Evolutionary conservation across 371 early-diverging fungal species (phyloP).

Genomic region (Basidiobolus meristosporus): DNA sequence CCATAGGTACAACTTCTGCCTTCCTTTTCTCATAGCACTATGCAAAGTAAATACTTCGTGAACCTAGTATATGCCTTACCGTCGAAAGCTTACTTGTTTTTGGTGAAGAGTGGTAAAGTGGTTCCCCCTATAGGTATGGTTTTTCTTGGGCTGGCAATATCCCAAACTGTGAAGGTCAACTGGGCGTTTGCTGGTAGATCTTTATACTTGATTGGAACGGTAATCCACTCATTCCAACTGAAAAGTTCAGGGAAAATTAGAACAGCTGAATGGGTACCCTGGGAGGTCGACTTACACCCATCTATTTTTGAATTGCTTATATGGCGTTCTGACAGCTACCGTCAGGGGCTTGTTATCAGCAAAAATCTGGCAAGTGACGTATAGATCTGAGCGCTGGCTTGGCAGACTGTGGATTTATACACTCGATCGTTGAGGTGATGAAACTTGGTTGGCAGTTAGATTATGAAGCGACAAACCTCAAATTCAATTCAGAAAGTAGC

Average conservation of each 20-base stretch:
- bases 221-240: conserved; percentile 86
- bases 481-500: too few species aligned
- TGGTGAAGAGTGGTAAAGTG: conserved; percentile 55
- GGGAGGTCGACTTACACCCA: conserved; percentile 15
- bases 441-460: too few species aligned
- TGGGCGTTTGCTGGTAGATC: conserved; percentile 62
- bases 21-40: conserved; percentile 62
- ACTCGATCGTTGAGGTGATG: too few species aligned
- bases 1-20: conserved; percentile 57
- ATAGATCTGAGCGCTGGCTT: too few species aligned
- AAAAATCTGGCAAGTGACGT: conserved; percentile 50
- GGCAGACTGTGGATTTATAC: too few species aligned
- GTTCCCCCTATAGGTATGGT: conserved; percentile 53
- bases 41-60: background rate
- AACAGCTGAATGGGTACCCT: background rate
- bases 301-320: conserved; percentile 30
- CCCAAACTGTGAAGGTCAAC: conserved; percentile 64
- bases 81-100: conserved; percentile 29
- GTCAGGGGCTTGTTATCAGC: conserved; percentile 62
- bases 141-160: conserved; percentile 51
- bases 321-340: conserved; percentile 42
- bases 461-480: too few species aligned
- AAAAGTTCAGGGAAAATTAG: background rate
- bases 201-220: conserved; percentile 64
- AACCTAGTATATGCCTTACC: background rate